Evolutionary conservation across 2,329 filamentous ascomycete genomes (phyloP).

Genomic region (Tolypocladium sp.): DNA sequence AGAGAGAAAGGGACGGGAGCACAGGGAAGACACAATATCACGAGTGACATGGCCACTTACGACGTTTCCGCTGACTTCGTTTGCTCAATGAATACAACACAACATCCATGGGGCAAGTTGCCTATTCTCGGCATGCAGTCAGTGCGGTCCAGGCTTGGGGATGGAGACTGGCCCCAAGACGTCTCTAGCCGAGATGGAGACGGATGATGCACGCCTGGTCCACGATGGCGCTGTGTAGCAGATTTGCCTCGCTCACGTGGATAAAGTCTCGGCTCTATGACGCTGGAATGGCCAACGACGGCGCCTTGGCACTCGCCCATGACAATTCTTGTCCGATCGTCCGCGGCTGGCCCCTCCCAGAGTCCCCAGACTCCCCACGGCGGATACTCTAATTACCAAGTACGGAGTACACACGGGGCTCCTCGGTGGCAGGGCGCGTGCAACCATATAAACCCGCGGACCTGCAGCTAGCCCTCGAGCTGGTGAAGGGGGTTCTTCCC

Average conservation of each 20-base stretch:
- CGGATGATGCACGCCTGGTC: not conserved
- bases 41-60: not conserved
- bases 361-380: not conserved
- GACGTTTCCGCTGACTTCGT: fast-evolving
- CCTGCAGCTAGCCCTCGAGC: not conserved
- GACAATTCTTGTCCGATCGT: not conserved
- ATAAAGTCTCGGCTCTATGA: not conserved
- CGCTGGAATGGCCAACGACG: not conserved
- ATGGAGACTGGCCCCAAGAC: not conserved
- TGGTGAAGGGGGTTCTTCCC: not conserved
- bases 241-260: not conserved
- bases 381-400: not conserved
- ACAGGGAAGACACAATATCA: not conserved
- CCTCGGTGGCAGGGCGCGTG: not conserved
- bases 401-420: not conserved
- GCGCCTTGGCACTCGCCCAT: not conserved
- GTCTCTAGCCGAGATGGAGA: not conserved
- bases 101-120: not conserved
- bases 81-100: not conserved
- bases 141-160: not conserved
- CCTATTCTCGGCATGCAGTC: not conserved
- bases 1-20: not conserved
- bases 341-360: not conserved
- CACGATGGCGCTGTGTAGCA: not conserved
- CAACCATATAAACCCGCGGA: not conserved